Percentiles rank a stretch among this genome's conserved stretches.
Evolutionary conservation across 2,329 filamentous ascomycete genomes (phyloP).

Genomic region (Trichoderma sp.): DNA sequence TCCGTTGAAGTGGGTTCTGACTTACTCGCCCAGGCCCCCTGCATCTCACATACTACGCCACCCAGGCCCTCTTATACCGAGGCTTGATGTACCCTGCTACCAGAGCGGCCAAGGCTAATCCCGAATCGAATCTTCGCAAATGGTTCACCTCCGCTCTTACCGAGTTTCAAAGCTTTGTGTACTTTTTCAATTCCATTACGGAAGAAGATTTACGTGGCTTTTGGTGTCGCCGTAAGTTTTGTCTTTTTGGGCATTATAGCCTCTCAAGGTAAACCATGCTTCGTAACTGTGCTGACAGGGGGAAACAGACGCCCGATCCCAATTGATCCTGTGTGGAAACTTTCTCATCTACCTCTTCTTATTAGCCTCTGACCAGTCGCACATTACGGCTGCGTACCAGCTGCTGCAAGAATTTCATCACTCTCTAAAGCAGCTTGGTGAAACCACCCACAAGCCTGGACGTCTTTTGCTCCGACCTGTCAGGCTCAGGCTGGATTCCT

Average conservation of each 20-base stretch:
- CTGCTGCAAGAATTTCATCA: conserved; percentile 38
- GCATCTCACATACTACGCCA: conserved; percentile 42
- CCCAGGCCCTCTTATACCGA: conserved; percentile 41
- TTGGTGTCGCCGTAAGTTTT: conserved; percentile 43
- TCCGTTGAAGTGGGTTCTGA: background rate
- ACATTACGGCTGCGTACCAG: conserved; percentile 37
- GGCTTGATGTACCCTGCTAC: conserved; percentile 46
- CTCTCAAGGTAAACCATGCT: background rate
- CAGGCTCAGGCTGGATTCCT: conserved; percentile 38
- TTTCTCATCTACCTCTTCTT: conserved; percentile 49
- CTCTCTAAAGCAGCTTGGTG: conserved; percentile 35
- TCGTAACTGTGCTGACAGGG: background rate
- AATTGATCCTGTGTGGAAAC: conserved; percentile 46
- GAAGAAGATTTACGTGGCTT: conserved; percentile 39
- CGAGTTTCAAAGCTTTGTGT: conserved; percentile 38
- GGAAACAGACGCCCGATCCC: conserved; percentile 36
- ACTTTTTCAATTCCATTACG: conserved; percentile 37
- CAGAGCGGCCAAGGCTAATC: conserved; percentile 37
- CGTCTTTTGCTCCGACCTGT: conserved; percentile 36
- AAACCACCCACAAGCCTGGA: conserved; percentile 31
- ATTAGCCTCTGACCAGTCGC: conserved; percentile 35
- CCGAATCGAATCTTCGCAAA: conserved; percentile 35
- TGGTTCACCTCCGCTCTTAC: conserved; percentile 35
- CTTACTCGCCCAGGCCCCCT: conserved; percentile 32
- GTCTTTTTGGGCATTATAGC: background rate